A percentile compares a stretch with the other conserved stretches of the same genome.
These are phyloP conservation scores for Chrysoporthe cubensis DNA, from an alignment of 2,329 filamentous ascomycete genomes.

Conservation along the genomic window DNA sequence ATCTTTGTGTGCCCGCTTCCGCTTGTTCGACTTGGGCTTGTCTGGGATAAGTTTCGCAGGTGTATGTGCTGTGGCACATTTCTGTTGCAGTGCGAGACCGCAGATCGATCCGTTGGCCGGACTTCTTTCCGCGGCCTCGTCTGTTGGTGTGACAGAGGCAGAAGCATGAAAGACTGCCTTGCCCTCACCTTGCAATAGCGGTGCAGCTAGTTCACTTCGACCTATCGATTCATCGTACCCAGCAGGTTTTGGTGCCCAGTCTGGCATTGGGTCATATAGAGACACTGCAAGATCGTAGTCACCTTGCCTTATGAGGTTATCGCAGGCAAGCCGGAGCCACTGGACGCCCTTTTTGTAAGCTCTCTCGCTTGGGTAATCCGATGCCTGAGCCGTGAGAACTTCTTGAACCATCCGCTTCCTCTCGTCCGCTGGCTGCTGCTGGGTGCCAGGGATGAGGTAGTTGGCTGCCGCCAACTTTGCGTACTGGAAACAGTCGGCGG, in stretches of 20 bases:
- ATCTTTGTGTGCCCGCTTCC: constrained; percentile 14
- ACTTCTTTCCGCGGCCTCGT: neutral
- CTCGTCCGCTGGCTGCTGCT: constrained; percentile 27
- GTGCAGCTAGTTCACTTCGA: neutral
- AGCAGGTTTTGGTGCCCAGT: constrained; percentile 28
- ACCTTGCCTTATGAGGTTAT: constrained; percentile 30
- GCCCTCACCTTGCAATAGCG: neutral
- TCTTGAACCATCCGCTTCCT: constrained; percentile 31
- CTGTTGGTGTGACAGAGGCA: neutral
- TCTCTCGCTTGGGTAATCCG: constrained; percentile 26
- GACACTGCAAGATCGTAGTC: constrained; percentile 30
- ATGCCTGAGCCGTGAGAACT: constrained; percentile 19
- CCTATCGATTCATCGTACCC: neutral
- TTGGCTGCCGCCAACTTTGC: constrained; percentile 28
- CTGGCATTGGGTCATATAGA: constrained; percentile 30
- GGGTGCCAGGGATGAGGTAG: constrained; percentile 25
- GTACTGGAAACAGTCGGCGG: constrained; percentile 30
- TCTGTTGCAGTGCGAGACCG: neutral
- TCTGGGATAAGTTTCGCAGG: neutral
- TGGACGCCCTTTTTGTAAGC: constrained; percentile 27
- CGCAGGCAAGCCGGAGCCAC: constrained; percentile 27
- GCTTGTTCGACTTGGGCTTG: constrained; percentile 6
- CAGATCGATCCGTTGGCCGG: neutral
- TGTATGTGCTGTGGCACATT: neutral
- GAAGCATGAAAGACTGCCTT: neutral